These are phyloP conservation scores for Astrocystis sublimbata DNA, from an alignment of 495 filamentous ascomycete genomes.

Conservation along the genomic window DNA sequence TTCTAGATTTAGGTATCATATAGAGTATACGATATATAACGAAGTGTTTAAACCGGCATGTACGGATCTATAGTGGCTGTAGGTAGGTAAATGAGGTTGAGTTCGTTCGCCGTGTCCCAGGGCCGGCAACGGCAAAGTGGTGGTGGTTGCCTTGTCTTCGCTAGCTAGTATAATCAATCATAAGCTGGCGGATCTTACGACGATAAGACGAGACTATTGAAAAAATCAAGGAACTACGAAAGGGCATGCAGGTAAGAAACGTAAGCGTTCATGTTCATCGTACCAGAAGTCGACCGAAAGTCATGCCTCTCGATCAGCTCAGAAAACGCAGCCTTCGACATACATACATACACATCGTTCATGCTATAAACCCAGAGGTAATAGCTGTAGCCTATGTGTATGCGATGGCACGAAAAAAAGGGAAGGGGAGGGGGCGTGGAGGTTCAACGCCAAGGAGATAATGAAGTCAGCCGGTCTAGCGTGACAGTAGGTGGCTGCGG, in stretches of 20 bases:
- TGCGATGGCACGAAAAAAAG: too few species aligned
- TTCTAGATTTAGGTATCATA: not conserved
- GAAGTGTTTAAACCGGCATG: too few species aligned
- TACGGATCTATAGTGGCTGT: too few species aligned
- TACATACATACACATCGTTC: too few species aligned
- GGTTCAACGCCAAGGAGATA: not conserved
- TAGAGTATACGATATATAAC: not conserved
- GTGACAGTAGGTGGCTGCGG: constrained; percentile 10
- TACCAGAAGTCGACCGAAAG: not conserved
- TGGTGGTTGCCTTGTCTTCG: too few species aligned
- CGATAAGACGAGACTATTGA: not conserved
- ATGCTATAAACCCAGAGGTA: not conserved
- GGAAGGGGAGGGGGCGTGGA: not conserved
- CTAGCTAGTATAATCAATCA: not conserved
- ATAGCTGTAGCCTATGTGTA: too few species aligned
- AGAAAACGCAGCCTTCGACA: not conserved
- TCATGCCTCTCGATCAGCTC: not conserved
- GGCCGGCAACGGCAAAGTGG: not conserved
- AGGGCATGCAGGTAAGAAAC: not conserved
- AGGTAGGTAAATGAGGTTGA: not conserved
- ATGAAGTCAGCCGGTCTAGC: constrained; percentile 17
- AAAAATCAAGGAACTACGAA: not conserved
- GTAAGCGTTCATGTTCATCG: constrained; percentile 1
- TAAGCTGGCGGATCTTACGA: not conserved
- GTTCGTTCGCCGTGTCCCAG: too few species aligned